Conservation (phyloP, 768 basidiomycete species). For the Psilocybe subaeruginosa region DNA sequence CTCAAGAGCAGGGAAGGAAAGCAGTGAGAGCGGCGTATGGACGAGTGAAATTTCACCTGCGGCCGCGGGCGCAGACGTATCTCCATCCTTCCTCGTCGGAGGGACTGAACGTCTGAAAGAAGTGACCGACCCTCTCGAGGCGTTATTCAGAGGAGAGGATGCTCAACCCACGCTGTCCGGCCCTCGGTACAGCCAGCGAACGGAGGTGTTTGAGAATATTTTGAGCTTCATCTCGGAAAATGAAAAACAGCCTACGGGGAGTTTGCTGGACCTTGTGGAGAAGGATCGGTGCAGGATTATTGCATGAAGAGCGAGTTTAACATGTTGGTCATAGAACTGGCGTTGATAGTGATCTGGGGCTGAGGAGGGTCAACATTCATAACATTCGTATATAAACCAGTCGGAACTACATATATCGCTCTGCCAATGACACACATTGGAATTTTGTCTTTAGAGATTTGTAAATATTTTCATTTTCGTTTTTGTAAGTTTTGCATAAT, state of each 20-base stretch:
- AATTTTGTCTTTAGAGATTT: no score
- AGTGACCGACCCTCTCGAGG: conserved; percentile 27
- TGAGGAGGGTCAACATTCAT: no score
- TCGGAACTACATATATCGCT: no score
- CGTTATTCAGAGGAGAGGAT: conserved; percentile 19
- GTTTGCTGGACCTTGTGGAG: conserved; percentile 66
- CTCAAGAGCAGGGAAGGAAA: conserved; percentile 44
- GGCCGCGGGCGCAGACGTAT: conserved; percentile 19
- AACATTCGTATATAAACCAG: no score
- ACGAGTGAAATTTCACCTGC: conserved; percentile 37
- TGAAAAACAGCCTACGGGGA: conserved; percentile 68
- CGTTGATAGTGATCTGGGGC: no score
- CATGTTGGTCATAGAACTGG: no score
- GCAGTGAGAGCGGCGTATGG: conserved; percentile 36
- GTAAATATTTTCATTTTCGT: no score
- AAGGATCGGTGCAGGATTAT: conserved; percentile 23
- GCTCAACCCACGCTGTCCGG: conserved; percentile 33
- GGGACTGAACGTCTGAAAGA: conserved; percentile 26
- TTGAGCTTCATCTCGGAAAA: conserved; percentile 63
- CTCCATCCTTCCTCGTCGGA: conserved; percentile 12
- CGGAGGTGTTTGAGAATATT: conserved; percentile 69
- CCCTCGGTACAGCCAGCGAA: conserved; percentile 63
- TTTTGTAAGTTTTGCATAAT: no score
- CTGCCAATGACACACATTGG: no score
- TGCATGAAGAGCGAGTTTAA: background rate